Percentiles rank a stretch among this genome's conserved stretches.
These are phyloP conservation scores for Cercospora citrullina DNA, from an alignment of 2,329 filamentous ascomycete species.

Conservation along the genomic window DNA sequence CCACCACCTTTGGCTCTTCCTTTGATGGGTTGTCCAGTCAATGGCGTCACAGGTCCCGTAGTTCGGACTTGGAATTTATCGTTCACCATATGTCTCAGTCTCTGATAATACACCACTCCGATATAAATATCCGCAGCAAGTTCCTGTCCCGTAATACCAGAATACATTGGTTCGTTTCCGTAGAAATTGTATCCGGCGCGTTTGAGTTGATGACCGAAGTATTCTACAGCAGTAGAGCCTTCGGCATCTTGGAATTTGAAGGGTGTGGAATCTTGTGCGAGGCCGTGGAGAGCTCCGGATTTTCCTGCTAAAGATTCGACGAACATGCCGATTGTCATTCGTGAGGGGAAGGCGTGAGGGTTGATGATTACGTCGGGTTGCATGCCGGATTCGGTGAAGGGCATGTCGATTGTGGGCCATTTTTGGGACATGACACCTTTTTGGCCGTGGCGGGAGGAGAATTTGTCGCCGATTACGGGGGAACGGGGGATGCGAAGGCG, in stretches of 20 bases:
- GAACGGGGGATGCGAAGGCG: slow-evolving; percentile 89
- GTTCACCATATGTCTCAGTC: slow-evolving; percentile 98
- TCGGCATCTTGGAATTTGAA: slow-evolving; percentile 82
- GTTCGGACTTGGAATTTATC: slow-evolving; percentile 99
- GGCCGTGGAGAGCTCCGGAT: slow-evolving; percentile 85
- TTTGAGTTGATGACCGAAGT: slow-evolving; percentile 92
- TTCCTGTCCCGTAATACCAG: slow-evolving; percentile 91
- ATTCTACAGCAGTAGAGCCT: slow-evolving; percentile 85
- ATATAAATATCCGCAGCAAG: slow-evolving; percentile 94
- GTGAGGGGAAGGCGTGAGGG: slow-evolving; percentile 96
- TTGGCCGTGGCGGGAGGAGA: slow-evolving; percentile 96
- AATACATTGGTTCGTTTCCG: slow-evolving; percentile 98
- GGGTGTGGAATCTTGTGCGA: slow-evolving; percentile 94
- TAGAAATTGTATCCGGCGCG: slow-evolving; percentile 97
- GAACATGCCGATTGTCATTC: slow-evolving; percentile 99
- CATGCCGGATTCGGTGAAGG: slow-evolving; percentile 93
- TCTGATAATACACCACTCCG: slow-evolving; percentile 96
- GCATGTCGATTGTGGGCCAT: slow-evolving; percentile 92
- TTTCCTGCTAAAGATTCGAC: slow-evolving; percentile 96
- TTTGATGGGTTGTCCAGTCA: slow-evolving; percentile 96
- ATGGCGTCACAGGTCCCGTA: slow-evolving; percentile 83
- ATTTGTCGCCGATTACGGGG: slow-evolving; percentile 96
- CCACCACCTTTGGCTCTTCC: slow-evolving; percentile 93
- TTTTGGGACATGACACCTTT: slow-evolving; percentile 97
- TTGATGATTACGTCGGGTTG: slow-evolving; percentile 99